These are phyloP conservation scores for Monosporascus ibericus DNA, from an alignment of 2,329 filamentous ascomycete genomes.

Conservation along the genomic window DNA sequence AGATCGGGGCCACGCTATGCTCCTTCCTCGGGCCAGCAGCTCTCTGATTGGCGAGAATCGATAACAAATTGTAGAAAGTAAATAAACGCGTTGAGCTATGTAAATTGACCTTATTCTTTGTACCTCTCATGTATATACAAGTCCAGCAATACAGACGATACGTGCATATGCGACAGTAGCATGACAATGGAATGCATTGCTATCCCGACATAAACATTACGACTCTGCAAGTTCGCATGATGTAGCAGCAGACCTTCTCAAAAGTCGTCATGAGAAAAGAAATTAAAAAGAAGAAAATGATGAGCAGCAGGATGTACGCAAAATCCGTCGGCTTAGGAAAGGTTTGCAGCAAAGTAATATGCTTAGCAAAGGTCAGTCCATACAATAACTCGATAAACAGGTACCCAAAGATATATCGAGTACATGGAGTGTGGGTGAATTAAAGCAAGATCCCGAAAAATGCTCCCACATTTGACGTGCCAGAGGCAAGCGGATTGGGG, in stretches of 20 bases:
- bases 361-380: no score
- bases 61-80: background rate
- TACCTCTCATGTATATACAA: background rate
- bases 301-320: no score
- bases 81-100: background rate
- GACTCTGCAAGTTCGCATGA: no score
- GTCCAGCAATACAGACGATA: background rate
- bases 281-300: no score
- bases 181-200: background rate
- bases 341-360: no score
- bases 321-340: no score
- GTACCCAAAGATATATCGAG: background rate
- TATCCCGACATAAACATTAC: background rate
- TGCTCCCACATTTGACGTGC: background rate
- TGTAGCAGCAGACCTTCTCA: no score
- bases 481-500: background rate
- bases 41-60: background rate
- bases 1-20: background rate
- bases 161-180: background rate
- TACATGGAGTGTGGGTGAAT: background rate
- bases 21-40: background rate
- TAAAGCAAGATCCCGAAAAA: background rate
- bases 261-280: no score
- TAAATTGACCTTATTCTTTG: background rate
- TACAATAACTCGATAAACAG: background rate